Conservation (phyloP, 1,284 basidiomycete species). For the Afroboletus lepidellus region DNA sequence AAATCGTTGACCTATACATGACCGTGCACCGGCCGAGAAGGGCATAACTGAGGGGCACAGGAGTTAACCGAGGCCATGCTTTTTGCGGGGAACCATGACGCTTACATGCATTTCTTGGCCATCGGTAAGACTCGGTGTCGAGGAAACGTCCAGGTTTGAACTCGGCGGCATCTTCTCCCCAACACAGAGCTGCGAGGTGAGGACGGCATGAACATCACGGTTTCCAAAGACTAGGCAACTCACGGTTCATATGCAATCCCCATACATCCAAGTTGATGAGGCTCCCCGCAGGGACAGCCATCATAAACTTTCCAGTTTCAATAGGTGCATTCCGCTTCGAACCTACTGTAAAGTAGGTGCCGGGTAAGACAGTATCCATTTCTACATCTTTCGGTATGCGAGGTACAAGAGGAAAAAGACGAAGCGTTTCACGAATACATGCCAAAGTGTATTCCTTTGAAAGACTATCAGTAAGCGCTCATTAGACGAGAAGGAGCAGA, state of each 20-base stretch:
- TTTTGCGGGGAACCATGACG: background rate
- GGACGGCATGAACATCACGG: background rate
- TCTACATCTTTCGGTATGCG: conserved; percentile 42
- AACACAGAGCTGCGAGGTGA: conserved; percentile 33
- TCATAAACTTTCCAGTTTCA: conserved; percentile 31
- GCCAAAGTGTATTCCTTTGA: conserved; percentile 41
- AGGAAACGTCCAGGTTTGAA: conserved; percentile 51
- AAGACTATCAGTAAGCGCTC: background rate
- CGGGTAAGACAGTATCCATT: conserved; percentile 35
- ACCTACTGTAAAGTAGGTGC: conserved; percentile 33
- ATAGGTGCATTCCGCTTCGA: conserved; percentile 25
- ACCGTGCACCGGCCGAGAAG: conserved; percentile 39
- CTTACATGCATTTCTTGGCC: conserved; percentile 35
- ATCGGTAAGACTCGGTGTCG: conserved; percentile 37
- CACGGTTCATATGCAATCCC: conserved; percentile 39
- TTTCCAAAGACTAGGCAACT: conserved; percentile 6
- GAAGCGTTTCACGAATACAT: conserved; percentile 44
- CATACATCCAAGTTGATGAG: conserved; percentile 40
- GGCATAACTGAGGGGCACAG: conserved; percentile 27
- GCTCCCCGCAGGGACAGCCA: conserved; percentile 42
- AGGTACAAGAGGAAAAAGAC: conserved; percentile 39
- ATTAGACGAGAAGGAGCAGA: background rate
- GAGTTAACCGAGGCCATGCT: background rate
- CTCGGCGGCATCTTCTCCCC: conserved; percentile 43
- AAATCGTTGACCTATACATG: conserved; percentile 42